These are phyloP conservation scores for Spizellomyces sp. DNA, from an alignment of 192 early-diverging fungal genomes.

Conservation along the genomic window DNA sequence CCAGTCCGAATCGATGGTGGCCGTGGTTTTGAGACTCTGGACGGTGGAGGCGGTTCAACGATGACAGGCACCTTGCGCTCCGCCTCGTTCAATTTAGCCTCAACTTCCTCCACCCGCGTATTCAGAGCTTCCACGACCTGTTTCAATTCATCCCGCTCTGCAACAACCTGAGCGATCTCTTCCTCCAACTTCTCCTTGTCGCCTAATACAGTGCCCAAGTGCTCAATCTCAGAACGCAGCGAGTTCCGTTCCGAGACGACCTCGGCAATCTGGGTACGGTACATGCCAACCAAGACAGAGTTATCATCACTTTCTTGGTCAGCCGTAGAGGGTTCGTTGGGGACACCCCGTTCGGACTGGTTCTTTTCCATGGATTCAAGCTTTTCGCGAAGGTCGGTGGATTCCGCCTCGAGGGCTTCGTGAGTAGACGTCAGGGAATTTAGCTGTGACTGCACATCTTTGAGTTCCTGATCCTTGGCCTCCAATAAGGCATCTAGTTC, in stretches of 20 bases:
- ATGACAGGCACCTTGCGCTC: neutral
- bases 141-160: conserved; percentile 5
- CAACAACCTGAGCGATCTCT: neutral
- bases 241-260: conserved; percentile 22
- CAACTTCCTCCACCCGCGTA: neutral
- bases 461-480: neutral
- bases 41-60: no score
- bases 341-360: neutral
- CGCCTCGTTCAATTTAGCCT: neutral
- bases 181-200: neutral
- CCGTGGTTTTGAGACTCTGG: neutral
- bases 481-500: neutral
- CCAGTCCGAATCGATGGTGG: neutral
- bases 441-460: neutral
- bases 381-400: no score
- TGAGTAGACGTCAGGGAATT: no score
- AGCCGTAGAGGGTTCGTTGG: neutral
- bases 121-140: neutral
- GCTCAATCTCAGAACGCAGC: conserved; percentile 2
- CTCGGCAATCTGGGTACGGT: conserved; percentile 19
- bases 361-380: no score
- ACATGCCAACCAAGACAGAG: conserved; percentile 14
- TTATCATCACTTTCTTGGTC: neutral
- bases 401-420: no score
- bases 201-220: neutral